A percentile compares a stretch with the other conserved stretches of the same genome.
These are phyloP conservation scores for Triticum dicoccoides DNA, from an alignment of 176 grass and related monocot species.

Conservation along the genomic window DNA sequence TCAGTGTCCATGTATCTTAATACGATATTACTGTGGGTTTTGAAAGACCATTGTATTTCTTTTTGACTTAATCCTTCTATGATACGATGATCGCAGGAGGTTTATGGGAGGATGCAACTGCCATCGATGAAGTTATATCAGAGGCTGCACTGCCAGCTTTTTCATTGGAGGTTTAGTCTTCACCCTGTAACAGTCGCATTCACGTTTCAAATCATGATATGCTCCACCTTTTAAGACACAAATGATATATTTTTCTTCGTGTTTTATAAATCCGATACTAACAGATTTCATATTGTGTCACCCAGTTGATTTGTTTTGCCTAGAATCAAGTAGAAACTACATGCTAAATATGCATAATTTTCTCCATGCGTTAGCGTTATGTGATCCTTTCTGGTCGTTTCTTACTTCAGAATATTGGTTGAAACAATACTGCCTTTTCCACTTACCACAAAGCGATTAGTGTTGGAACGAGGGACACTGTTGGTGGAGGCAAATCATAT, in stretches of 20 bases:
- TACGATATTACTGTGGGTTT: conserved; percentile 1
- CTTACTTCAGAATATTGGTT: conserved; percentile 23
- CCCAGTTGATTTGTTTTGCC: conserved; percentile 15
- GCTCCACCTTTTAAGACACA: not conserved
- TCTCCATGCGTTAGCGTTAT: not conserved
- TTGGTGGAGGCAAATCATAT: conserved; percentile 2
- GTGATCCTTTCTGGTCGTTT: not conserved
- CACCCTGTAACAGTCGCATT: conserved; percentile 26
- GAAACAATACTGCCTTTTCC: conserved; percentile 7
- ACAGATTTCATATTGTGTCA: conserved; percentile 16
- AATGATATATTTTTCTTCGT: not conserved
- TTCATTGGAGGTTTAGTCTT: conserved; percentile 79
- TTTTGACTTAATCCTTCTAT: conserved; percentile 27
- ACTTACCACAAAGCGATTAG: not conserved
- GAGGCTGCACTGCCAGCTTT: conserved; percentile 93
- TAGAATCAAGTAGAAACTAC: conserved; percentile 28
- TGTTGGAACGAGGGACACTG: not conserved
- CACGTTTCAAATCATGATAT: not conserved
- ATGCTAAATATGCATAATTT: conserved; percentile 8
- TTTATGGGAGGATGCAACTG: conserved; percentile 72
- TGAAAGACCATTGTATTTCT: conserved; percentile 20
- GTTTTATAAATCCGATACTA: conserved; percentile 8
- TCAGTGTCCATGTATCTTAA: not conserved
- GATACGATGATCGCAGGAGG: conserved; percentile 49
- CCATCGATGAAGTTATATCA: conserved; percentile 83